phyloP scores from a whole-genome alignment of 208 protist genomes.

The Crithidia expoeki region DNA sequence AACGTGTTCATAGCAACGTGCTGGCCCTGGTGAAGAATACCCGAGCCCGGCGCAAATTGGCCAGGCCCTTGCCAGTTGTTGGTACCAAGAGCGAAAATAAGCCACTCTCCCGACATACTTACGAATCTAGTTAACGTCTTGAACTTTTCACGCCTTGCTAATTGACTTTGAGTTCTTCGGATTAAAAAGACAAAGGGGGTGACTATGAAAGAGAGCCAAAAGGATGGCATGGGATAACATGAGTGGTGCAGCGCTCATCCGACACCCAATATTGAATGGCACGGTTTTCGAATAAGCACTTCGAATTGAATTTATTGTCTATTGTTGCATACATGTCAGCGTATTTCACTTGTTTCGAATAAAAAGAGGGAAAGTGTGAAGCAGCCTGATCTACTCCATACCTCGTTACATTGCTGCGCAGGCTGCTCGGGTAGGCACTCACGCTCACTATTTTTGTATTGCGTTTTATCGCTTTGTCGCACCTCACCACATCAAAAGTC shows the following conservation, averaged over 20 bases:
- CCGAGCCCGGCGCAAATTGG: conserved; percentile 78
- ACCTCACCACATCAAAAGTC: conserved; percentile 19
- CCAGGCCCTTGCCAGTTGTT: conserved; percentile 80
- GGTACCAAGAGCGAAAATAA: conserved; percentile 77
- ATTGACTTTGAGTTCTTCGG: conserved; percentile 3
- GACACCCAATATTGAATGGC: no score
- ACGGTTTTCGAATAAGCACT: no score
- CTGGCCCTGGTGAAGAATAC: conserved; percentile 80
- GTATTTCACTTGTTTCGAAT: no score
- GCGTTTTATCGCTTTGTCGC: background rate
- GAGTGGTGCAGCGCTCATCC: no score
- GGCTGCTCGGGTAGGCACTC: no score
- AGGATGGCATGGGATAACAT: background rate
- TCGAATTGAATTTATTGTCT: no score
- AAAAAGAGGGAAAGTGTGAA: no score
- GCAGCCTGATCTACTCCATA: no score
- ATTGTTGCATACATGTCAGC: no score
- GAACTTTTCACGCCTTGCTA: background rate
- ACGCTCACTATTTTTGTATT: background rate
- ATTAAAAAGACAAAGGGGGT: conserved; percentile 9
- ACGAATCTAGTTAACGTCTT: conserved; percentile 18
- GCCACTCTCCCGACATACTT: conserved; percentile 59
- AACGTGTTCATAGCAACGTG: conserved; percentile 70
- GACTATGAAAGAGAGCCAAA: conserved; percentile 6
- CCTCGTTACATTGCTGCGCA: no score